Percentiles rank a stretch among this genome's conserved stretches.
Evolutionary conservation across 805 yeast species (phyloP).

Genomic region (Kodamaea kaohsiungensis): DNA sequence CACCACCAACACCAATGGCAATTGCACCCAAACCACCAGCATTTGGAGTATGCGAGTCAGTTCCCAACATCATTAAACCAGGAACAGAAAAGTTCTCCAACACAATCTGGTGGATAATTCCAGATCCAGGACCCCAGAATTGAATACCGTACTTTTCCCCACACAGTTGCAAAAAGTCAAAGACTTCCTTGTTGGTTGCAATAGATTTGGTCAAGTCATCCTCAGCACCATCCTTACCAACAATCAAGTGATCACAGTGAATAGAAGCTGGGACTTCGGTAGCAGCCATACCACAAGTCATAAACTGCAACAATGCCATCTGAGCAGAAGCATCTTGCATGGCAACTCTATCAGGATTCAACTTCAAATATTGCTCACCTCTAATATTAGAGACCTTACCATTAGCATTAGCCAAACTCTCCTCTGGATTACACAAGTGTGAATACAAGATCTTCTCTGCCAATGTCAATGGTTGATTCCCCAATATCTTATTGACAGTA

Average conservation of each 20-base stretch:
- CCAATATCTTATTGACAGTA: slow-evolving; percentile 63
- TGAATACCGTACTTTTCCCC: slow-evolving; percentile 95
- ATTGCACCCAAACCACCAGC: slow-evolving; percentile 99
- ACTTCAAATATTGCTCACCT: slow-evolving; percentile 87
- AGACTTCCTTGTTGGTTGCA: slow-evolving; percentile 89
- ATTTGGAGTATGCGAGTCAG: slow-evolving; percentile 98
- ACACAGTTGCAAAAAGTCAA: slow-evolving; percentile 89
- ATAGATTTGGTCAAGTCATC: slow-evolving; percentile 79
- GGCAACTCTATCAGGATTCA: slow-evolving; percentile 96
- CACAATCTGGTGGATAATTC: slow-evolving; percentile 97
- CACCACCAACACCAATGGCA: slow-evolving; percentile 99
- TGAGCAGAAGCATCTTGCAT: slow-evolving; percentile 99
- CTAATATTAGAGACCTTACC: slow-evolving; percentile 59
- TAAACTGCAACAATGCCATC: slow-evolving; percentile 97
- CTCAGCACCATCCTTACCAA: slow-evolving; percentile 91
- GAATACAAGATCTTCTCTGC: slow-evolving; percentile 95
- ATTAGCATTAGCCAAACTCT: slow-evolving; percentile 55
- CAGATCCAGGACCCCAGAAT: slow-evolving; percentile 99
- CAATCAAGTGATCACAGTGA: slow-evolving; percentile 98
- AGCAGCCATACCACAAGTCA: slow-evolving; percentile 88
- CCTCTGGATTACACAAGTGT: slow-evolving; percentile 87
- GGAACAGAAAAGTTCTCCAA: slow-evolving; percentile 96
- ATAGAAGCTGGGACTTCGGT: slow-evolving; percentile 94
- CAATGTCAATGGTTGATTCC: slow-evolving; percentile 76
- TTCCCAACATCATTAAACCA: slow-evolving; percentile 95